These are phyloP conservation scores for Cyberlindnera mississippiensis DNA, from an alignment of 805 yeast species.

Conservation along the genomic window DNA sequence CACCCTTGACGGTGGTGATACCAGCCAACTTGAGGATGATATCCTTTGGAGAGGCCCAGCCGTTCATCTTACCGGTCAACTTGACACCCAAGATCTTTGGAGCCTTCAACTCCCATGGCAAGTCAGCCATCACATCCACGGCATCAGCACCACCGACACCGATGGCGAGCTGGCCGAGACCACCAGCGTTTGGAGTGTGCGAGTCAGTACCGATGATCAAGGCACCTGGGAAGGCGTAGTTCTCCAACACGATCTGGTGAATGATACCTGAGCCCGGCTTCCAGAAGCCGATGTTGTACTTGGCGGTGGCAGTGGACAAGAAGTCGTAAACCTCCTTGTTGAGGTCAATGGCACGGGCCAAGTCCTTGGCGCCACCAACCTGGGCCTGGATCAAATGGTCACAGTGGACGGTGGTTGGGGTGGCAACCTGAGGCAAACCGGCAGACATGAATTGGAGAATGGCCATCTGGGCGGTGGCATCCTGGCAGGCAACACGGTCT, in stretches of 20 bases:
- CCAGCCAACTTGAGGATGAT: slow-evolving; percentile 93
- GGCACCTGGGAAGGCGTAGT: slow-evolving; percentile 94
- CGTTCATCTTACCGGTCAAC: slow-evolving; percentile 81
- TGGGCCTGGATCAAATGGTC: slow-evolving; percentile 98
- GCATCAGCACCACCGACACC: slow-evolving; percentile 99
- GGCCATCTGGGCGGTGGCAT: slow-evolving; percentile 99
- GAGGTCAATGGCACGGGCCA: slow-evolving; percentile 72
- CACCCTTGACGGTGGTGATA: slow-evolving; percentile 90
- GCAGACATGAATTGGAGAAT: slow-evolving; percentile 96
- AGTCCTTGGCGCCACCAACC: slow-evolving; percentile 83
- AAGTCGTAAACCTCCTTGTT: slow-evolving; percentile 96
- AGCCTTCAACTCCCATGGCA: slow-evolving; percentile 98
- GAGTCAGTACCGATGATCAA: slow-evolving; percentile 98
- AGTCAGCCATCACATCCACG: slow-evolving; percentile 93
- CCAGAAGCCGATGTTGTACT: slow-evolving; percentile 98
- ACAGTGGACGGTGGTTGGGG: slow-evolving; percentile 96
- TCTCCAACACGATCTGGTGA: slow-evolving; percentile 95
- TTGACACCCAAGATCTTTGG: slow-evolving; percentile 94
- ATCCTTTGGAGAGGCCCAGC: slow-evolving; percentile 98
- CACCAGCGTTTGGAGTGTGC: slow-evolving; percentile 99
- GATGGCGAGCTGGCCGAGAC: slow-evolving; percentile 95
- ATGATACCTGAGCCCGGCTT: slow-evolving; percentile 99
- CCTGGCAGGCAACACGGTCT: slow-evolving; percentile 99
- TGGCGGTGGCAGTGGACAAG: slow-evolving; percentile 87
- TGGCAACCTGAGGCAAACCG: slow-evolving; percentile 79